A percentile compares a stretch with the other conserved stretches of the same genome.
phyloP scores from a whole-genome alignment of 2,329 filamentous ascomycete species.

The Alternaria novae-zelandiae region DNA sequence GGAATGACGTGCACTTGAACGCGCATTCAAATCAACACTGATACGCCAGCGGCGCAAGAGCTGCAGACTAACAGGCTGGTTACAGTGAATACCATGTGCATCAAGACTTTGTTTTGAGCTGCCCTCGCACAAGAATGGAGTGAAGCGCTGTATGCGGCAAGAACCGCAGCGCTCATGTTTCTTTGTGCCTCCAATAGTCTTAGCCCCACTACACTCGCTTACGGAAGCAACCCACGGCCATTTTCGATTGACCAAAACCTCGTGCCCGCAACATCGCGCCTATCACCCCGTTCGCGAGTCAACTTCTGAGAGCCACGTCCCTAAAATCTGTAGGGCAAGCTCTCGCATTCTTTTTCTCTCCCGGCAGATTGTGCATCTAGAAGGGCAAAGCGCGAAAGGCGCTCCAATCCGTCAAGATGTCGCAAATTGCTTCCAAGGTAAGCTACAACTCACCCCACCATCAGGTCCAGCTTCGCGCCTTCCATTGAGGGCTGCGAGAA shows the following conservation, averaged over 20 bases:
- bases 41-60: background rate
- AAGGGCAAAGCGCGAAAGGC: slow-evolving; percentile 54
- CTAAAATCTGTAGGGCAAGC: slow-evolving; percentile 47
- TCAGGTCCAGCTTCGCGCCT: slow-evolving; percentile 12
- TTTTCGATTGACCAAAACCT: slow-evolving; percentile 27
- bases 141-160: slow-evolving; percentile 8
- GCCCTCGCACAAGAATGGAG: slow-evolving; percentile 2
- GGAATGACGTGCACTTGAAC: slow-evolving; percentile 25
- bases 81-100: background rate
- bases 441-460: slow-evolving; percentile 28
- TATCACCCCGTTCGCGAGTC: slow-evolving; percentile 36
- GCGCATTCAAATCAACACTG: background rate
- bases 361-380: slow-evolving; percentile 51
- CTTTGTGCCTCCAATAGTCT: slow-evolving; percentile 17
- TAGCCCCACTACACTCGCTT: slow-evolving; percentile 18
- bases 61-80: background rate
- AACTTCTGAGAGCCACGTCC: slow-evolving; percentile 48
- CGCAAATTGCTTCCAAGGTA: slow-evolving; percentile 55
- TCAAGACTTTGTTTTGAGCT: background rate
- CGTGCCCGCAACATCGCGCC: slow-evolving; percentile 38
- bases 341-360: slow-evolving; percentile 41
- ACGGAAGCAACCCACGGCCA: slow-evolving; percentile 20
- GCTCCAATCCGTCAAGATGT: slow-evolving; percentile 50
- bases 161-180: slow-evolving; percentile 21
- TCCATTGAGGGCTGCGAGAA: slow-evolving; percentile 13